phyloP scores from a whole-genome alignment of 768 basidiomycete genomes.

The Symmetrospora coprosmae region DNA sequence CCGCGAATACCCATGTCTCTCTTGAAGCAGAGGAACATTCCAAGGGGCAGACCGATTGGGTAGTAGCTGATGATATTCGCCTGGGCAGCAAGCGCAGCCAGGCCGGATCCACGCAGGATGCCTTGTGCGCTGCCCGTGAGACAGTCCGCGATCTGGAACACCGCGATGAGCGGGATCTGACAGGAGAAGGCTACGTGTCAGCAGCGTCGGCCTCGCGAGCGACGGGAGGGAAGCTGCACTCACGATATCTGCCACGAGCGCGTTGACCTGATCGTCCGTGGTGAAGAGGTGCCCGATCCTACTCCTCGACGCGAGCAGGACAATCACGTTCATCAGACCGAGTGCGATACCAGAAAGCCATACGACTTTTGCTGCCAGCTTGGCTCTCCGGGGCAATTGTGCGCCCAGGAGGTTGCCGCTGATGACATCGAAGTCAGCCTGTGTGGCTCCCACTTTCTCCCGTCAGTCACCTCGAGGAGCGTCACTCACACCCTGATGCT shows the following conservation, averaged over 20 bases:
- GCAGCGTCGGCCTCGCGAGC: too few relatives aligned
- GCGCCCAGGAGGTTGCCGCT: neutral
- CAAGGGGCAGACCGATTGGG: neutral
- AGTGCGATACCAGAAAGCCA: neutral
- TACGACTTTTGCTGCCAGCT: neutral
- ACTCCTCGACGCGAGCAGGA: neutral
- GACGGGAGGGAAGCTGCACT: too few relatives aligned
- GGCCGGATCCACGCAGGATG: neutral
- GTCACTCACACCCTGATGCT: neutral
- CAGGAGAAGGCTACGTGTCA: too few relatives aligned
- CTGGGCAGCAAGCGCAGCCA: neutral
- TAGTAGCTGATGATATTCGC: neutral
- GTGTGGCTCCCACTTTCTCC: too few relatives aligned
- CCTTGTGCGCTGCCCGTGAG: neutral
- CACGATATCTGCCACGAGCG: neutral
- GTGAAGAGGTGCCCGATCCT: neutral
- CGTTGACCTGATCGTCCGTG: neutral
- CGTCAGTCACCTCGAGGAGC: neutral
- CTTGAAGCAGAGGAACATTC: neutral
- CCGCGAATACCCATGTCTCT: neutral
- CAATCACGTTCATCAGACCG: neutral
- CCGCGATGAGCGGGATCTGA: neutral
- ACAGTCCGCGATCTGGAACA: constrained; percentile 7
- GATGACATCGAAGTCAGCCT: too few relatives aligned
- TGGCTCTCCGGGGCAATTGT: neutral